A percentile compares a stretch with the other conserved stretches of the same genome.
These are phyloP conservation scores for Xylariales sp. DNA, from an alignment of 2,329 filamentous ascomycete species.

Conservation along the genomic window DNA sequence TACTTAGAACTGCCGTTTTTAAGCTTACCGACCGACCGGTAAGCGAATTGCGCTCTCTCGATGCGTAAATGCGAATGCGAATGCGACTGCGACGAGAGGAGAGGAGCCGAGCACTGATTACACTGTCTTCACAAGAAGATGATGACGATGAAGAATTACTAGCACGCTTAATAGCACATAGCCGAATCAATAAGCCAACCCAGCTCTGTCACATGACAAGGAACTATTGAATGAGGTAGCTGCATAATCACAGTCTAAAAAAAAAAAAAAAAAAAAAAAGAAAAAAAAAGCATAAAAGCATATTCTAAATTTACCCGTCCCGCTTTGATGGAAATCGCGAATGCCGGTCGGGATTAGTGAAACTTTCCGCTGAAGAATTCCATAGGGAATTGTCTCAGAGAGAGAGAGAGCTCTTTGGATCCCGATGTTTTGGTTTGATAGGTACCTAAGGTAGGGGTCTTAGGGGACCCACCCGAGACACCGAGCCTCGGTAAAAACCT, in stretches of 20 bases:
- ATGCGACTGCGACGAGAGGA: background rate
- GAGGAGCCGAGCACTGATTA: background rate
- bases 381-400: background rate
- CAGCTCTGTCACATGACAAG: constrained; percentile 19
- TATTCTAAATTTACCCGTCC: too few relatives aligned
- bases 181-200: constrained; percentile 4
- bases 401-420: background rate
- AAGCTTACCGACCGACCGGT: background rate
- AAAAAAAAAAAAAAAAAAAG: background rate
- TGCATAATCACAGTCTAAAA: background rate
- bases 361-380: background rate
- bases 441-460: background rate
- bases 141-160: background rate
- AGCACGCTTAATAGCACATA: background rate
- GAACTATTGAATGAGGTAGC: background rate
- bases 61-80: constrained; percentile 9
- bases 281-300: too few relatives aligned
- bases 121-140: background rate
- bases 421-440: background rate
- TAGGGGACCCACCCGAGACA: constrained; percentile 17
- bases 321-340: background rate
- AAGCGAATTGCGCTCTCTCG: background rate
- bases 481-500: constrained; percentile 47
- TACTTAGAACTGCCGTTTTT: background rate
- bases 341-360: constrained; percentile 15